Conservation (phyloP, 2,329 filamentous ascomycete species). For the Truncatella angustata region DNA sequence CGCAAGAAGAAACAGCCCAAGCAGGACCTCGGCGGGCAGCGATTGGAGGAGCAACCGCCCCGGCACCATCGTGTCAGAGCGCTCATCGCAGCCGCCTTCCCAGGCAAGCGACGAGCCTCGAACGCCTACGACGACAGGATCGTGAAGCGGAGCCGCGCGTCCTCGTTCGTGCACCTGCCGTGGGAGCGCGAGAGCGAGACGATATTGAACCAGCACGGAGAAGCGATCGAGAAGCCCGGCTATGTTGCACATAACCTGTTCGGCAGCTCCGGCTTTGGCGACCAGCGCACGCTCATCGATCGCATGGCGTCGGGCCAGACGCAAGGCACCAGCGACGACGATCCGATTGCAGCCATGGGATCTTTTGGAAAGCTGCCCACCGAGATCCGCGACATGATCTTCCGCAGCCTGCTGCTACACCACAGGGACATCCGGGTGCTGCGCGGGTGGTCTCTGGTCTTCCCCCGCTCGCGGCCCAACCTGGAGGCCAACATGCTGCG, state of each 20-base stretch:
- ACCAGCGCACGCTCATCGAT: not conserved
- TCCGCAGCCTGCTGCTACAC: conserved; percentile 28
- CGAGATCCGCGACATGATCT: conserved; percentile 33
- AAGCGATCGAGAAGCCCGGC: not conserved
- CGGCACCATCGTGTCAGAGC: conserved; percentile 1
- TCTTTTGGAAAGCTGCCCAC: conserved; percentile 17
- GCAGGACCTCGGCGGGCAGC: not conserved
- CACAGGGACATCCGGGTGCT: conserved; percentile 29
- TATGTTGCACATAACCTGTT: not conserved
- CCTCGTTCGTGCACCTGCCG: not conserved
- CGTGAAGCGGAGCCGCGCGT: conserved; percentile 3
- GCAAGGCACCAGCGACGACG: not conserved
- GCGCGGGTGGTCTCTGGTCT: conserved; percentile 30
- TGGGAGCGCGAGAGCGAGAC: not conserved
- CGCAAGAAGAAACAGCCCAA: not conserved
- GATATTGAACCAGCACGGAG: not conserved
- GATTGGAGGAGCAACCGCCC: not conserved
- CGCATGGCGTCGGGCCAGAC: not conserved
- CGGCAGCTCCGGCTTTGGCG: not conserved
- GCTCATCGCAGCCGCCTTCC: conserved; percentile 4
- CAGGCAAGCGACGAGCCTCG: conserved; percentile 4
- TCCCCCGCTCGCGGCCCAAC: conserved; percentile 20
- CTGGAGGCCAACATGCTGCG: conserved; percentile 37
- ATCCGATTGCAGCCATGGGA: conserved; percentile 13
- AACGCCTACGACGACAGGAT: conserved; percentile 10